Percentiles rank a stretch among this genome's conserved stretches.
Evolutionary conservation across 495 filamentous ascomycete genomes (phyloP).

Genomic region (Tuber indicum): DNA sequence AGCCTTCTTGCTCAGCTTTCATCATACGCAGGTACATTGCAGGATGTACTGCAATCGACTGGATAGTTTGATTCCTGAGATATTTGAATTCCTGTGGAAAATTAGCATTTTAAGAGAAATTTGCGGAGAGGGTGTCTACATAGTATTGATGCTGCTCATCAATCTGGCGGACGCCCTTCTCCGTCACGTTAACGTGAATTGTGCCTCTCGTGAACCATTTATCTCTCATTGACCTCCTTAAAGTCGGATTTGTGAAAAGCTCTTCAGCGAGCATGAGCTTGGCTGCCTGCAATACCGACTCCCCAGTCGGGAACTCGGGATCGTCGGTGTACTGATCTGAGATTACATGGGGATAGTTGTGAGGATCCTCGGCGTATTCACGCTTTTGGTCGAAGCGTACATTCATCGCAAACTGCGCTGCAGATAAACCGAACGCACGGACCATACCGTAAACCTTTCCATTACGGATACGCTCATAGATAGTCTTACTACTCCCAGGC

Average conservation of each 20-base stretch:
- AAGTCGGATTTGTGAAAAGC: conserved; percentile 74
- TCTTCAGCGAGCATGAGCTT: conserved; percentile 88
- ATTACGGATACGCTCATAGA: conserved; percentile 77
- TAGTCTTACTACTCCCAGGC: conserved; percentile 63
- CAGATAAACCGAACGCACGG: conserved; percentile 79
- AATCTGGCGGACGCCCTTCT: conserved; percentile 89
- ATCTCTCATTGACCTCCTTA: conserved; percentile 78
- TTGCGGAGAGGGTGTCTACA: conserved; percentile 18
- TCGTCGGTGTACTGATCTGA: conserved; percentile 68
- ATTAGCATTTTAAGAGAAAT: conserved; percentile 11
- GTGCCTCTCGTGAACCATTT: conserved; percentile 73
- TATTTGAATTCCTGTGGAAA: conserved; percentile 80
- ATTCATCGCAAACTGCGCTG: conserved; percentile 80
- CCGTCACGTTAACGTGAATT: conserved; percentile 80
- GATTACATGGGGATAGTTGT: conserved; percentile 68
- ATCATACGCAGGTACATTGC: conserved; percentile 93
- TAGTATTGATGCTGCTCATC: conserved; percentile 95
- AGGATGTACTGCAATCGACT: conserved; percentile 70
- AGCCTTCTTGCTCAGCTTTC: conserved; percentile 85
- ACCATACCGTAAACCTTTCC: conserved; percentile 75
- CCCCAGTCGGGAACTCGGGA: conserved; percentile 67
- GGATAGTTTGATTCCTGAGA: conserved; percentile 74
- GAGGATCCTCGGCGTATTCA: conserved; percentile 75
- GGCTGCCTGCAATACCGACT: conserved; percentile 67
- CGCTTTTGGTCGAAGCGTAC: conserved; percentile 68